Evolutionary conservation across 2,329 filamentous ascomycete genomes (phyloP).

Genomic region (Aaosphaeria pasadenensis): DNA sequence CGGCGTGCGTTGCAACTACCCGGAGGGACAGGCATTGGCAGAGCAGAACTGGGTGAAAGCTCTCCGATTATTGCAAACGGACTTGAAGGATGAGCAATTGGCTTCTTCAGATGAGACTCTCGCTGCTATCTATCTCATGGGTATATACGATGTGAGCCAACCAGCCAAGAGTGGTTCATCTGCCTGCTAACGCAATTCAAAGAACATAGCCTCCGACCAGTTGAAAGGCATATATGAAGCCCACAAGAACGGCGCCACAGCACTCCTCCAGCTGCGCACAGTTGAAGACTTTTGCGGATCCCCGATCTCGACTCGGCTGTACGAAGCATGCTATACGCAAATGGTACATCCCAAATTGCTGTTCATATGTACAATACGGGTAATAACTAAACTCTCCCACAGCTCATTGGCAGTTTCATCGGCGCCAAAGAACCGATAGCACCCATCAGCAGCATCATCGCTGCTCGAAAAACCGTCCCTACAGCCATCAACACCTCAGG

Average conservation of each 20-base stretch:
- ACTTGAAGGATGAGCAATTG: constrained; percentile 19
- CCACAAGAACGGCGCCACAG: constrained; percentile 27
- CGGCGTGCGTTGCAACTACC: constrained; percentile 19
- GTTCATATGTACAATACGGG: not conserved
- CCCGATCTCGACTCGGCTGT: constrained; percentile 20
- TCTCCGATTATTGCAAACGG: constrained; percentile 18
- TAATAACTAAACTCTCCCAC: not conserved
- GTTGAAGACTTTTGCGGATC: constrained; percentile 22
- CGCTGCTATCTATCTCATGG: constrained; percentile 26
- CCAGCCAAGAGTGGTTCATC: too few relatives aligned
- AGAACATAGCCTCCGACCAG: too few relatives aligned
- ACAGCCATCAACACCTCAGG: constrained; percentile 18
- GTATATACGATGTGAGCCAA: constrained; percentile 23
- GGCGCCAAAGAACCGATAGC: constrained; percentile 19
- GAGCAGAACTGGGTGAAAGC: constrained; percentile 20
- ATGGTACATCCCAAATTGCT: constrained; percentile 12
- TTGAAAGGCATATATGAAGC: not conserved
- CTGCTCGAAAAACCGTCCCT: constrained; percentile 10
- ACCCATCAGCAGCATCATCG: constrained; percentile 15
- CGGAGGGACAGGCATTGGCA: constrained; percentile 18
- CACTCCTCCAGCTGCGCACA: constrained; percentile 22
- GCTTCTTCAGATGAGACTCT: constrained; percentile 20
- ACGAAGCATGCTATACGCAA: constrained; percentile 24
- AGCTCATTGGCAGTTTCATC: constrained; percentile 26
- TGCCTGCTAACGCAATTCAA: too few relatives aligned